phyloP scores from a whole-genome alignment of 2,329 filamentous ascomycete species.

The Neofusicoccum cordaticola region DNA sequence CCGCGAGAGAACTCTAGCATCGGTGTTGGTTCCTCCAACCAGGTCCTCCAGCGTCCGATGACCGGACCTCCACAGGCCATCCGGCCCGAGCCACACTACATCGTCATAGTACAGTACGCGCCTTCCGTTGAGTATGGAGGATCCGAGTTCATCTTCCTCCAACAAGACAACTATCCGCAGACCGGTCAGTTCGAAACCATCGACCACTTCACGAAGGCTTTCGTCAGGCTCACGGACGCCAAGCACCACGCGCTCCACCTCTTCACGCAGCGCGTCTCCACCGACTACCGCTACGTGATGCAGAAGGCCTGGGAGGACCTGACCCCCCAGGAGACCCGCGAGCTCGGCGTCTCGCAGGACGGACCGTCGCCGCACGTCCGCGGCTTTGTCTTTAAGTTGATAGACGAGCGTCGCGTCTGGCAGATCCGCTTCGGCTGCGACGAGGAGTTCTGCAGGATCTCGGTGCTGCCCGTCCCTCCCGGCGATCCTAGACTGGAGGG shows the following conservation, averaged over 20 bases:
- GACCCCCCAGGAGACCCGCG: neutral
- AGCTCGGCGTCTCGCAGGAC: neutral
- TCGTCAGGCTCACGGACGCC: neutral
- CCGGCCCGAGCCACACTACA: neutral
- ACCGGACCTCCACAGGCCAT: too few relatives aligned
- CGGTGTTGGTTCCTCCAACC: too few relatives aligned
- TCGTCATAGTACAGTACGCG: neutral
- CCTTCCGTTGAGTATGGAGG: neutral
- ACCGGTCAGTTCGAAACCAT: neutral
- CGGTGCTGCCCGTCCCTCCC: neutral
- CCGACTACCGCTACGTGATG: constrained; percentile 1
- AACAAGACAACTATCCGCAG: neutral
- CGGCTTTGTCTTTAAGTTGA: neutral
- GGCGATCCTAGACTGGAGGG: neutral
- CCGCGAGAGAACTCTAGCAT: too few relatives aligned
- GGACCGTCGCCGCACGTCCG: neutral
- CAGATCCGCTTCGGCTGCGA: neutral
- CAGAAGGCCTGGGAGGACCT: neutral
- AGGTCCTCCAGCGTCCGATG: too few relatives aligned
- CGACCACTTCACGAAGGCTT: neutral
- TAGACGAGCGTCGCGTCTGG: neutral
- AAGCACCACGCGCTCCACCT: neutral
- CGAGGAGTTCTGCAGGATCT: constrained; percentile 2
- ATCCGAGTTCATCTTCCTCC: neutral
- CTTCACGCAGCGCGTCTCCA: neutral